Conservation (phyloP, 441 rosid species). For the Cnidoscolus chayamansa region DNA sequence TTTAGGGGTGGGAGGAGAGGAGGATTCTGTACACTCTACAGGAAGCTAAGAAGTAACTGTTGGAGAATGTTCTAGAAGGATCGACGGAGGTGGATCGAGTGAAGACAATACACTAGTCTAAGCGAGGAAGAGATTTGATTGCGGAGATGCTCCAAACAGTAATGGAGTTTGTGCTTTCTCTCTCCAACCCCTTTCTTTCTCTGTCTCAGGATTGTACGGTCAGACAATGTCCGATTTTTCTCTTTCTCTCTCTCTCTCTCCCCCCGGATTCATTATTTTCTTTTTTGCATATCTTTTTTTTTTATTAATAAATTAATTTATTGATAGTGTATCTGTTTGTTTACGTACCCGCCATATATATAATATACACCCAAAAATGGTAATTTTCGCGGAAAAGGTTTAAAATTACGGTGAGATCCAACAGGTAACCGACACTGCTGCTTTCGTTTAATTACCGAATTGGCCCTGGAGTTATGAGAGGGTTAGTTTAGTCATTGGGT, state of each 20-base stretch:
- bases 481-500: not conserved
- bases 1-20: conserved; percentile 9
- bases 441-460: too few species aligned
- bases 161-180: not conserved
- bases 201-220: conserved; percentile 8
- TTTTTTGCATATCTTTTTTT: not conserved
- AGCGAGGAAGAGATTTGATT: conserved; percentile 17
- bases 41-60: conserved; percentile 5
- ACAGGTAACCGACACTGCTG: too few species aligned
- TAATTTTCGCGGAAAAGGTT: conserved; percentile 21
- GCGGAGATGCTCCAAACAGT: conserved; percentile 8
- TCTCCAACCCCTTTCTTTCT: not conserved
- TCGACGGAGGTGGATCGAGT: conserved; percentile 28
- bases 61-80: conserved; percentile 25
- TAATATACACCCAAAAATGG: conserved; percentile 1
- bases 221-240: not conserved
- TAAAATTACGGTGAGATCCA: too few species aligned
- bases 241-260: not conserved
- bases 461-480: not conserved
- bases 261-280: not conserved
- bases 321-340: not conserved
- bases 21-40: conserved; percentile 38
- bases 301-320: not conserved
- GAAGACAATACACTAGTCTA: conserved; percentile 13
- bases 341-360: conserved; percentile 34